phyloP scores from a whole-genome alignment of 805 yeast species.

The Starmerella vaccinii region DNA sequence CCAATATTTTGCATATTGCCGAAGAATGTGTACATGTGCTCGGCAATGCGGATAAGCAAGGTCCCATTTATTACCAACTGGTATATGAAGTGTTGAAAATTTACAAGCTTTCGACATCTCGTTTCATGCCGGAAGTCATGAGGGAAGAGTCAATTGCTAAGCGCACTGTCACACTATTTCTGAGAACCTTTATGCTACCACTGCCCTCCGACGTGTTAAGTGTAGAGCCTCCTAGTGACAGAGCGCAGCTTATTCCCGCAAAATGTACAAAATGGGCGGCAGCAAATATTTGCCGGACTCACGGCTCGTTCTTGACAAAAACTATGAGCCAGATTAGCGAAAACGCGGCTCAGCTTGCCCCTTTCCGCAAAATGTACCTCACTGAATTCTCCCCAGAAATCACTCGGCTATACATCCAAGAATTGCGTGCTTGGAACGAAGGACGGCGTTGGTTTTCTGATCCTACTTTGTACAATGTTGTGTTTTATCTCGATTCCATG shows the following conservation, averaged over 20 bases:
- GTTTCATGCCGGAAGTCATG: slow-evolving; percentile 47
- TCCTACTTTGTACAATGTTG: slow-evolving; percentile 52
- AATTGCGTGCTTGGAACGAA: slow-evolving; percentile 65
- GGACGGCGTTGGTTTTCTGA: slow-evolving; percentile 59
- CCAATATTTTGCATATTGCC: slow-evolving; percentile 57
- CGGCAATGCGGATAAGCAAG: slow-evolving; percentile 35
- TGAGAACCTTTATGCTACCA: slow-evolving; percentile 49
- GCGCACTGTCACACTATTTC: slow-evolving; percentile 71
- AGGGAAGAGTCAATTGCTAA: slow-evolving; percentile 44
- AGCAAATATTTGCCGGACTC: slow-evolving; percentile 62
- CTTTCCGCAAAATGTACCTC: slow-evolving; percentile 47
- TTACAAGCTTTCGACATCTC: slow-evolving; percentile 59
- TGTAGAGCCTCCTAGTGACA: slow-evolving; percentile 38
- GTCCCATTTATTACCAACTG: slow-evolving; percentile 43
- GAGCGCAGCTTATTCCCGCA: slow-evolving; percentile 45
- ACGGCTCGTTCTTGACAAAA: slow-evolving; percentile 50
- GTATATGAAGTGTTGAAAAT: slow-evolving; percentile 61
- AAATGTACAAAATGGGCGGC: slow-evolving; percentile 84
- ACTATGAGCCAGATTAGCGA: slow-evolving; percentile 24
- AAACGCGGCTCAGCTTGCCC: slow-evolving; percentile 41
- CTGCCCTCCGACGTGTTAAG: slow-evolving; percentile 46
- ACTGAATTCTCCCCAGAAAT: slow-evolving; percentile 63
- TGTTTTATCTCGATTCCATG: slow-evolving; percentile 54
- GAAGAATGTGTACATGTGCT: slow-evolving; percentile 36
- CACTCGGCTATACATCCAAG: slow-evolving; percentile 49